A percentile compares a stretch with the other conserved stretches of the same genome.
These are phyloP conservation scores for Phytophthora brassicae DNA, from an alignment of 352 stramenopile genomes.

Conservation along the genomic window DNA sequence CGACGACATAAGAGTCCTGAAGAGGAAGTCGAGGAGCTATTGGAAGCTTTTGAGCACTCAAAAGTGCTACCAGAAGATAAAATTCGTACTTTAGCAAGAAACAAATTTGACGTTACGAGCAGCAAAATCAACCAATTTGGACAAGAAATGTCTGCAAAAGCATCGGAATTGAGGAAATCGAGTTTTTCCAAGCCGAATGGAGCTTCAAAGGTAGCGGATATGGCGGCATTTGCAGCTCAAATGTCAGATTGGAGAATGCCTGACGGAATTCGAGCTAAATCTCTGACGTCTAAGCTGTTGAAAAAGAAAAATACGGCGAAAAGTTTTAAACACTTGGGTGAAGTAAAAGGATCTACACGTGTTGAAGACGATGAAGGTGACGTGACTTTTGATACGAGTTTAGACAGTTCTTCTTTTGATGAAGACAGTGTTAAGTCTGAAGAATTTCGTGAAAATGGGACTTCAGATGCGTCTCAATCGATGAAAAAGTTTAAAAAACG, in stretches of 20 bases:
- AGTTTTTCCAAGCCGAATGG: conserved; percentile 3
- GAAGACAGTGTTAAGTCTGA: background rate
- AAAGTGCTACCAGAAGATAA: conserved; percentile 5
- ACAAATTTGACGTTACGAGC: background rate
- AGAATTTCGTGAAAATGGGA: background rate
- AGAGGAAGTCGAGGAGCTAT: conserved; percentile 14
- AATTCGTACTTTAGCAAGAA: background rate
- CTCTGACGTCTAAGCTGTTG: background rate
- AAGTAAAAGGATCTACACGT: conserved; percentile 1
- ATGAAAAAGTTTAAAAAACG: background rate
- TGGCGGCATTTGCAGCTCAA: conserved; percentile 22
- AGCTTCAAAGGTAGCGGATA: conserved; percentile 10
- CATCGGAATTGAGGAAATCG: conserved; percentile 11
- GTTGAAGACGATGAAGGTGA: conserved; percentile 4
- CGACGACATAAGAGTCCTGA: conserved; percentile 10
- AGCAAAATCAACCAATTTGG: background rate
- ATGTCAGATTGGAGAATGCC: conserved; percentile 25
- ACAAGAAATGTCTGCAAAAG: conserved; percentile 9
- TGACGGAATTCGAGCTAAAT: background rate
- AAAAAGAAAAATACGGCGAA: background rate
- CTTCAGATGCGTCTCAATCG: conserved; percentile 1
- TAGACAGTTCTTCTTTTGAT: conserved; percentile 4
- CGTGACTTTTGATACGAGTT: conserved; percentile 17
- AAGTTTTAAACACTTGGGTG: background rate
- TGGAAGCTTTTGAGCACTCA: background rate